Conservation (phyloP, 306 rosid species). For the Quercus bicolor region DNA sequence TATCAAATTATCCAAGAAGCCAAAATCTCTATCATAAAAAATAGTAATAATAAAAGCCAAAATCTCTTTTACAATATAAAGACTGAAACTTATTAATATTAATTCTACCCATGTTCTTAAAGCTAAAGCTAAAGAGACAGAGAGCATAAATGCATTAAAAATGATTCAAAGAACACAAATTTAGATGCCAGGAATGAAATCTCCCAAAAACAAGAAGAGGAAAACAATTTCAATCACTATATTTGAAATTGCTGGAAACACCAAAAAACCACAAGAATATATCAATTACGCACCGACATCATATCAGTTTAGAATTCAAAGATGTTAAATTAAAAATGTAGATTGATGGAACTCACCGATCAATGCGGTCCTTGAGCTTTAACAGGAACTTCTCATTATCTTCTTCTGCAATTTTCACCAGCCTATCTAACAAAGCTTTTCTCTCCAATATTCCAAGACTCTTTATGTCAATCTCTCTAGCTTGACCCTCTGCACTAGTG, state of each 20-base stretch:
- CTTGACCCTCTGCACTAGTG: conserved; percentile 13
- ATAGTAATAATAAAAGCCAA: background rate
- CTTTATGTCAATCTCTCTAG: conserved; percentile 9
- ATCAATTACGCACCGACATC: background rate
- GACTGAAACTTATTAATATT: no score
- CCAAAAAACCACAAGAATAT: background rate
- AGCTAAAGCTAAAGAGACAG: no score
- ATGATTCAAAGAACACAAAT: background rate
- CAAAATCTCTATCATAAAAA: background rate
- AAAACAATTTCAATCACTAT: background rate
- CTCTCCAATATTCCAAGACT: conserved; percentile 21
- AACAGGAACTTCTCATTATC: conserved; percentile 30
- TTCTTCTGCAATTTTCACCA: conserved; percentile 19
- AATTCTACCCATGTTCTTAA: no score
- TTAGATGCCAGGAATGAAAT: no score
- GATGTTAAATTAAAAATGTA: background rate
- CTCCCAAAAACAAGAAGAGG: no score
- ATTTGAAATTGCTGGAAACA: background rate
- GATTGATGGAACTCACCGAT: conserved; percentile 15
- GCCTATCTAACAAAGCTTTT: conserved; percentile 25
- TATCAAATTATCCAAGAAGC: no score
- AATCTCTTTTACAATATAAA: background rate
- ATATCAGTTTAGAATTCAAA: background rate
- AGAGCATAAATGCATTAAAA: background rate
- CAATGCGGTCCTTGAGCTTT: conserved; percentile 26